phyloP scores from a whole-genome alignment of 108 stramenopile species.

The Cafeteria roenbergensis region DNA sequence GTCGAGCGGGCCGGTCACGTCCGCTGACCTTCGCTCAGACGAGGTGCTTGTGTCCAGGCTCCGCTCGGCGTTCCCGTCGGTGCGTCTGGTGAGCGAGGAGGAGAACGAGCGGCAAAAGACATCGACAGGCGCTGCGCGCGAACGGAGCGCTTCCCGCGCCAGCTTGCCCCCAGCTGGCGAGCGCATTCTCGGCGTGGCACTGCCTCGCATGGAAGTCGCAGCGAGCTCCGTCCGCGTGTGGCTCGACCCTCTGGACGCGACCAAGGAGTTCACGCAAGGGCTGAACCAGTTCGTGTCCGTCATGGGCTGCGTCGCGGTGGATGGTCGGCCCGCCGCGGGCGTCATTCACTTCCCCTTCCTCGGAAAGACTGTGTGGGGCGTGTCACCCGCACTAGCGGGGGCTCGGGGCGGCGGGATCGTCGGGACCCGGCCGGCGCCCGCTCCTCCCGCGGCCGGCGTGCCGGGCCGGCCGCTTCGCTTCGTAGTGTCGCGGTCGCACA shows the following conservation, averaged over 20 bases:
- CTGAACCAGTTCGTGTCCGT: slow-evolving; percentile 6
- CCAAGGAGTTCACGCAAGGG: slow-evolving; percentile 8
- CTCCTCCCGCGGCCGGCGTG: not conserved
- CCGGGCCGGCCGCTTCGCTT: not conserved
- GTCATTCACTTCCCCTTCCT: slow-evolving; percentile 7
- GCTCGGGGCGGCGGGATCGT: not conserved
- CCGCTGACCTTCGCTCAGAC: not conserved
- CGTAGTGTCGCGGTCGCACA: slow-evolving; percentile 4
- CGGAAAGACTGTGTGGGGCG: not conserved
- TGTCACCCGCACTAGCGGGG: not conserved
- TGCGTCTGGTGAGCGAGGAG: not conserved
- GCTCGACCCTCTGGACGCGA: slow-evolving; percentile 9
- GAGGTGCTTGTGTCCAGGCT: not conserved
- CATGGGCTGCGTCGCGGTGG: slow-evolving; percentile 1
- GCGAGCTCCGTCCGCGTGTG: not conserved
- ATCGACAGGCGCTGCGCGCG: not conserved
- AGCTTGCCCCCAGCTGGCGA: not conserved
- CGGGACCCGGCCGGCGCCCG: not conserved
- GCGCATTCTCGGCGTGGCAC: not conserved
- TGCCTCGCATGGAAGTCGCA: not conserved
- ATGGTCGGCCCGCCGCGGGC: not conserved
- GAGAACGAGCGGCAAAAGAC: not conserved
- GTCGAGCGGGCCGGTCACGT: slow-evolving; percentile 2
- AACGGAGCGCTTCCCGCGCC: not conserved
- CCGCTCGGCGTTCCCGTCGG: not conserved